These are phyloP conservation scores for Strigomonas galati DNA, from an alignment of 208 protist species.

Conservation along the genomic window DNA sequence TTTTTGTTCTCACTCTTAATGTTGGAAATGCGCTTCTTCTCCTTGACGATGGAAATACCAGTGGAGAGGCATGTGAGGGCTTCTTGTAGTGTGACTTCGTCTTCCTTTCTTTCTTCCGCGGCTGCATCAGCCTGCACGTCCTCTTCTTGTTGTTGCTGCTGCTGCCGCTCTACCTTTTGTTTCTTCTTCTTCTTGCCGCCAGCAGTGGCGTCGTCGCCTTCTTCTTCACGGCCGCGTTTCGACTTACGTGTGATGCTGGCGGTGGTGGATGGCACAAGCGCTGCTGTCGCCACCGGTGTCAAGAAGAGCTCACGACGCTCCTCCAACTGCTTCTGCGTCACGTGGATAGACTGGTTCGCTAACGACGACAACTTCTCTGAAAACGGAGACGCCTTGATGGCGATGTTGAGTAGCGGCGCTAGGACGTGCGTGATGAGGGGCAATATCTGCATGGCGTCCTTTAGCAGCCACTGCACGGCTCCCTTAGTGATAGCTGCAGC, in stretches of 20 bases:
- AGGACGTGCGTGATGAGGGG: slow-evolving; percentile 45
- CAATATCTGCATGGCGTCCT: slow-evolving; percentile 14
- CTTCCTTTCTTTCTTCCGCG: slow-evolving; percentile 2
- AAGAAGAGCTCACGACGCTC: slow-evolving; percentile 33
- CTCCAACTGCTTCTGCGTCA: slow-evolving; percentile 77
- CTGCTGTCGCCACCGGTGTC: neutral
- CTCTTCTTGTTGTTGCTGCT: neutral
- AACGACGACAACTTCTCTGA: slow-evolving; percentile 59
- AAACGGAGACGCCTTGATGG: slow-evolving; percentile 9
- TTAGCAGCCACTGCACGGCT: slow-evolving; percentile 39
- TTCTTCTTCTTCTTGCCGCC: slow-evolving; percentile 7
- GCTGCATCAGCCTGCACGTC: neutral
- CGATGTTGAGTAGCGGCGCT: neutral
- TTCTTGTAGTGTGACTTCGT: slow-evolving; percentile 1
- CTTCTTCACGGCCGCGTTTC: slow-evolving; percentile 9
- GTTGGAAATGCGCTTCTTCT: slow-evolving; percentile 8
- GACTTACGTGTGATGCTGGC: neutral
- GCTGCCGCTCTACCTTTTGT: neutral
- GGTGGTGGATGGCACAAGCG: no score
- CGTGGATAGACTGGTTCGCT: slow-evolving; percentile 41
- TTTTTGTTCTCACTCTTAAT: slow-evolving; percentile 8
- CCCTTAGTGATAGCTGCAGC: slow-evolving; percentile 18
- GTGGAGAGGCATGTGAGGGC: slow-evolving; percentile 2
- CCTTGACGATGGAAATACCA: neutral
- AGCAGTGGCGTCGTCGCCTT: neutral